Base-by-base conservation (phyloP, 345 rosid species). In the Camelina laxa region DNA sequence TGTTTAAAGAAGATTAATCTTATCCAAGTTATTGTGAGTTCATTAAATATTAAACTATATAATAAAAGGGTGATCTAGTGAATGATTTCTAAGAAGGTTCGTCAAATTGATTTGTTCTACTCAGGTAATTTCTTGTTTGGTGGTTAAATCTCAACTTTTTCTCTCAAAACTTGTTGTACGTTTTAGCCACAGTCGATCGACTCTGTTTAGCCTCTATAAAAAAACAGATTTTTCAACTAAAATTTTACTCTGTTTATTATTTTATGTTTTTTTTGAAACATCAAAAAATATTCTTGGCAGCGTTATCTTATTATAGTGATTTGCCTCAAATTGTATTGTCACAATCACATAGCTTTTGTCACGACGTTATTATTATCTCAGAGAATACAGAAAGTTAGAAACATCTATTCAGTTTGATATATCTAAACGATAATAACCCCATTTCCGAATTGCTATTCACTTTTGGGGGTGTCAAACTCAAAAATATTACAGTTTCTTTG, bases 61-160 rank as follows among this genome's bases (percentile, higher is more conserved):
- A 33, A 33, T 31, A 33, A 33, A 2, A 56, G 19, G 60, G 50
- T 14, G 66, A 56, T 49, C 45, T 39, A 65, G 73, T 47, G 68
- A 31, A 49, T 41, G 13, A 9, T 65, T 77, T 65, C 80, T 31
- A 71, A 50, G 80, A 58, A 77, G 63, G 72, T 58, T 44, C 73
- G 21, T 65, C 2, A 22, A 48, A 48, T 38, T 56, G 67, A 57
- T 56, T 30, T 70, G 19, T 22, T 65, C 36, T 57, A 17, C 1
- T 35, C 4, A 10, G 61, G 76, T 56, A 65, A 57, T 65, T 77
- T 70, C 72, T 65, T 65, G 67, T 64, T 67, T 56, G 27, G 76
- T 77, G 41, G 24, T 27, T 60, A 48, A 48, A 19, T 38, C 20
- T 39, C 20, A 4, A 4, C 54, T 42, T 30, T 8, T 30, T 13